phyloP scores from a whole-genome alignment of 2,329 filamentous ascomycete genomes.

The Penicillium sp. region DNA sequence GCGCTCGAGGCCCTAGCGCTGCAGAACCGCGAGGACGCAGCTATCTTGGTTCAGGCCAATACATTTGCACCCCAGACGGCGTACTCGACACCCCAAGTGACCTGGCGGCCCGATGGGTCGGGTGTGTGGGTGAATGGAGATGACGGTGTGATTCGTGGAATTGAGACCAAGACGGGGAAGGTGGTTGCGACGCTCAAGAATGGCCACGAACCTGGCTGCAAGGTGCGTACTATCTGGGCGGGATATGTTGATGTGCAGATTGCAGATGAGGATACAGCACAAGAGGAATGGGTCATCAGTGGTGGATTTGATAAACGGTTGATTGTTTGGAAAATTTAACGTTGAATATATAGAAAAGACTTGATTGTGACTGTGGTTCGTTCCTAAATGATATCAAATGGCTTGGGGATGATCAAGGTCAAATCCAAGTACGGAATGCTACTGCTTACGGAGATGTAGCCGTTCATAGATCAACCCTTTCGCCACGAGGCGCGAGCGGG shows the following conservation, averaged over 20 bases:
- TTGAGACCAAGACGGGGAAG: constrained; percentile 60
- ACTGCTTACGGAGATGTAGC: constrained; percentile 38
- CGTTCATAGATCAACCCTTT: constrained; percentile 50
- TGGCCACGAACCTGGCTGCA: constrained; percentile 57
- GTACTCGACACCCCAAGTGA: constrained; percentile 61
- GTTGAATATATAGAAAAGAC: neutral
- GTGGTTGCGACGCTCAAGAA: constrained; percentile 49
- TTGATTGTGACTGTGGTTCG: neutral
- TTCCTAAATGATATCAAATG: neutral
- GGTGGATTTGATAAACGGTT: constrained; percentile 64
- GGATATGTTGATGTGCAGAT: constrained; percentile 41
- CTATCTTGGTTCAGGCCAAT: constrained; percentile 59
- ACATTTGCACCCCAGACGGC: constrained; percentile 63
- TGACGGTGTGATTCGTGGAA: constrained; percentile 60
- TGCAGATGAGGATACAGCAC: constrained; percentile 22
- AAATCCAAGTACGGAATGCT: constrained; percentile 1
- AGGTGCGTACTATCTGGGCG: constrained; percentile 59
- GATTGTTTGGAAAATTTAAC: constrained; percentile 53
- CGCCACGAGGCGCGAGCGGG: constrained; percentile 39
- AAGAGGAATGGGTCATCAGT: constrained; percentile 58
- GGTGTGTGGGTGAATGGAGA: constrained; percentile 66
- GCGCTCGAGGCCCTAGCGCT: constrained; percentile 51
- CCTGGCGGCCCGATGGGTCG: constrained; percentile 61
- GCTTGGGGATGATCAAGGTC: neutral
- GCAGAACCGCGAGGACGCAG: constrained; percentile 58